Evolutionary conservation across 768 basidiomycete species (phyloP).

Genomic region (Phaeotremella fagi): DNA sequence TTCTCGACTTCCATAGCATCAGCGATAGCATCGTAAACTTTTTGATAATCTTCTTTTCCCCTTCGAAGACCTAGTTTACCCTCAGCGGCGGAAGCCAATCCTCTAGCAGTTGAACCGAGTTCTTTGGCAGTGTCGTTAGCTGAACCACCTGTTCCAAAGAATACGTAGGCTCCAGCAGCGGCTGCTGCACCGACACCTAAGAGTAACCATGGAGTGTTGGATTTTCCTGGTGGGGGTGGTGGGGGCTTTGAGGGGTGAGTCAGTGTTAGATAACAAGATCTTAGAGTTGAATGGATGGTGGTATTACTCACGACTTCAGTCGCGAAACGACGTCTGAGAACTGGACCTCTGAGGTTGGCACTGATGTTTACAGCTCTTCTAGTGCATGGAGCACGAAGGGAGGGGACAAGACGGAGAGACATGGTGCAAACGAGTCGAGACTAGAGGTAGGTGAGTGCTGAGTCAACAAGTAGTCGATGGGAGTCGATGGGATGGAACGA

Average conservation of each 20-base stretch:
- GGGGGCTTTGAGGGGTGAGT: slow-evolving; percentile 23
- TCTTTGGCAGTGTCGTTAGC: slow-evolving; percentile 57
- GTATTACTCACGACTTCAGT: slow-evolving; percentile 33
- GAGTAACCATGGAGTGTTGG: slow-evolving; percentile 53
- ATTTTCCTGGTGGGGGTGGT: slow-evolving; percentile 34
- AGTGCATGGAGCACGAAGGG: slow-evolving; percentile 4
- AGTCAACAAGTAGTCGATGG: too few relatives aligned
- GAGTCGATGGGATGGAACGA: too few relatives aligned
- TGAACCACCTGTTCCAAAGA: slow-evolving; percentile 53
- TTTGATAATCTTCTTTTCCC: slow-evolving; percentile 80
- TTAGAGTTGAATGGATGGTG: background rate
- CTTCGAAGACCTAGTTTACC: slow-evolving; percentile 58
- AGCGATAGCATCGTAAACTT: slow-evolving; percentile 90
- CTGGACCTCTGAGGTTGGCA: slow-evolving; percentile 14
- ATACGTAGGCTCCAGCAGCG: slow-evolving; percentile 65
- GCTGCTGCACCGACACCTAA: slow-evolving; percentile 59
- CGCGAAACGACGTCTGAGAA: slow-evolving; percentile 28
- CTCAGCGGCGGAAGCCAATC: slow-evolving; percentile 61
- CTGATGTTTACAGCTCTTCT: slow-evolving; percentile 2
- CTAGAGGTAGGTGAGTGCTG: background rate
- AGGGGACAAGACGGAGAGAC: slow-evolving; percentile 21
- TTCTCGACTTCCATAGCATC: slow-evolving; percentile 64
- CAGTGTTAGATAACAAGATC: background rate
- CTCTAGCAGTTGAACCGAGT: slow-evolving; percentile 61
- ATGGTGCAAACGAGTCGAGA: slow-evolving; percentile 2